These are phyloP conservation scores for Posidonia oceanica DNA, from an alignment of 116 monocot genomes.

Conservation along the genomic window DNA sequence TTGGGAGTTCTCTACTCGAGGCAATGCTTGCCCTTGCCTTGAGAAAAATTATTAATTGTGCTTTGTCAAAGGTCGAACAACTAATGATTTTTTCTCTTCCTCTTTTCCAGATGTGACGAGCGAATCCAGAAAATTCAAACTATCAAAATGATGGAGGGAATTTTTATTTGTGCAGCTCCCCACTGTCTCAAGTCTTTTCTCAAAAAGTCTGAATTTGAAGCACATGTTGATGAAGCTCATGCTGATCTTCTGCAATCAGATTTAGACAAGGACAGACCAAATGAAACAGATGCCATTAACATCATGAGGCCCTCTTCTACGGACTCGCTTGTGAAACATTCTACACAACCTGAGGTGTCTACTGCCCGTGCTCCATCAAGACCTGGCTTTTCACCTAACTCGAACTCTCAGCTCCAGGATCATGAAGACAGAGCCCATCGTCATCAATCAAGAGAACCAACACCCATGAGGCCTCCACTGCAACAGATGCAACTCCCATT, in stretches of 20 bases:
- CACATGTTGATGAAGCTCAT: slow-evolving; percentile 63
- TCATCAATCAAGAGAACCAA: slow-evolving; percentile 20
- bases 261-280: slow-evolving; percentile 22
- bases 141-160: slow-evolving; percentile 89
- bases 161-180: slow-evolving; percentile 87
- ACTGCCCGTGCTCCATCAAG: slow-evolving; percentile 45
- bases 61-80: background rate
- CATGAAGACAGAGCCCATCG: slow-evolving; percentile 18
- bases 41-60: too few relatives aligned
- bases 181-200: slow-evolving; percentile 92
- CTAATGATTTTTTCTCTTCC: background rate
- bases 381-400: slow-evolving; percentile 19
- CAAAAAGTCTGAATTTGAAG: slow-evolving; percentile 55
- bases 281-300: slow-evolving; percentile 32
- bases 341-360: slow-evolving; percentile 51
- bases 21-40: too few relatives aligned
- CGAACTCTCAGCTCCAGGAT: slow-evolving; percentile 18
- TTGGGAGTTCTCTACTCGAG: too few relatives aligned
- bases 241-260: slow-evolving; percentile 39
- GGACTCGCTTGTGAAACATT: slow-evolving; percentile 40
- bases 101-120: slow-evolving; percentile 68
- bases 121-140: slow-evolving; percentile 94
- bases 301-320: slow-evolving; percentile 20
- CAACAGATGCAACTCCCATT: slow-evolving; percentile 13
- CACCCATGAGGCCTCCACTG: slow-evolving; percentile 14